phyloP scores from a whole-genome alignment of 2,329 filamentous ascomycete species.

The Fusarium nisikadoi region DNA sequence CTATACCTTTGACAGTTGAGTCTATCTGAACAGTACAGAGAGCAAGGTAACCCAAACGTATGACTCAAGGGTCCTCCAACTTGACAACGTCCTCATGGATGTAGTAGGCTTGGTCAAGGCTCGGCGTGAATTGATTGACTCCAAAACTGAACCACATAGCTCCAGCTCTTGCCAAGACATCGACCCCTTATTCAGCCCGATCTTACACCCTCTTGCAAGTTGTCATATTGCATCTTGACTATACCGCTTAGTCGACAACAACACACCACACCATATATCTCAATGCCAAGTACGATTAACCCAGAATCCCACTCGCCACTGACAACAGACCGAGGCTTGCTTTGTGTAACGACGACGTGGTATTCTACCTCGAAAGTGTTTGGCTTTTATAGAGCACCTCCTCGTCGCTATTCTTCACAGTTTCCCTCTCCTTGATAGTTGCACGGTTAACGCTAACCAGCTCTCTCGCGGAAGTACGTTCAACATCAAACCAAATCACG shows the following conservation, averaged over 20 bases:
- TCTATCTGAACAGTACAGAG: background rate
- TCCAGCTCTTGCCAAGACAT: slow-evolving; percentile 5
- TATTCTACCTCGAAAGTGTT: no score
- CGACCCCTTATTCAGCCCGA: background rate
- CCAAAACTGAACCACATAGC: background rate
- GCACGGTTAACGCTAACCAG: background rate
- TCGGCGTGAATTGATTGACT: background rate
- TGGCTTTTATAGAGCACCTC: background rate
- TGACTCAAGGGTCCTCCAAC: slow-evolving; percentile 1
- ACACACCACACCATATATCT: background rate
- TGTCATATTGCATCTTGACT: background rate
- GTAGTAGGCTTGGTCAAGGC: slow-evolving; percentile 1
- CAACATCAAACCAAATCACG: background rate
- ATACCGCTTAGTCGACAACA: background rate
- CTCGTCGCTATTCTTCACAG: background rate
- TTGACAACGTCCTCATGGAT: background rate
- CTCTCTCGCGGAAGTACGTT: background rate
- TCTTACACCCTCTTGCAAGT: background rate
- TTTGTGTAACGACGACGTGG: background rate
- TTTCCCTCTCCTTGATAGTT: background rate
- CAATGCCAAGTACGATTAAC: slow-evolving; percentile 19
- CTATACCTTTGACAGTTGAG: background rate
- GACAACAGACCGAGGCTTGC: background rate
- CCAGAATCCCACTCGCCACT: background rate
- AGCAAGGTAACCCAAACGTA: background rate